These are phyloP conservation scores for Aspergillus olivimuriae DNA, from an alignment of 495 filamentous ascomycete species.

Conservation along the genomic window DNA sequence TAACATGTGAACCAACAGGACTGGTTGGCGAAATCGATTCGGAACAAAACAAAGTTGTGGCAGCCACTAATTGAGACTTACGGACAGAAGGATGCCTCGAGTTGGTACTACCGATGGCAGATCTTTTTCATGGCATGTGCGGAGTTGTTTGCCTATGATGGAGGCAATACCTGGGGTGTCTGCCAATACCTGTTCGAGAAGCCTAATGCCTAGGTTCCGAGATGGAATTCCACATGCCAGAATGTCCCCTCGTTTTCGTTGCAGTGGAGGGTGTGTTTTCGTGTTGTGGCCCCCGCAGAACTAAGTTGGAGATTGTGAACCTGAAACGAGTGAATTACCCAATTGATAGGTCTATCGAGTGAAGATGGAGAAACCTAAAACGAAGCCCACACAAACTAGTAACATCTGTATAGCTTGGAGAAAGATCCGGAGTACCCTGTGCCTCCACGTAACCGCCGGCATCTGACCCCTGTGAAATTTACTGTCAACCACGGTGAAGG, in stretches of 20 bases:
- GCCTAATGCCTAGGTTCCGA: too few relatives aligned
- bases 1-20: neutral
- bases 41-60: neutral
- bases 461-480: neutral
- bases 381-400: too few relatives aligned
- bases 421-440: neutral
- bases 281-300: too few relatives aligned
- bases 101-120: conserved; percentile 2
- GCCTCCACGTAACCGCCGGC: neutral
- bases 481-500: neutral
- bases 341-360: too few relatives aligned
- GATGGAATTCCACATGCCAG: too few relatives aligned
- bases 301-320: too few relatives aligned
- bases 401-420: too few relatives aligned
- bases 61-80: conserved; percentile 1
- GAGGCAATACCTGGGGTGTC: conserved; percentile 3
- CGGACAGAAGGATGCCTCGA: neutral
- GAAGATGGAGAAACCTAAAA: too few relatives aligned
- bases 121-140: conserved; percentile 3
- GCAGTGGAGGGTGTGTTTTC: too few relatives aligned
- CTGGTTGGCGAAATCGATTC: neutral
- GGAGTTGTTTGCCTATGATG: conserved; percentile 2
- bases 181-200: conserved; percentile 4
- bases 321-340: too few relatives aligned
- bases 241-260: too few relatives aligned